A percentile compares a stretch with the other conserved stretches of the same genome.
Evolutionary conservation across 2,329 filamentous ascomycete species (phyloP).

Genomic region (Diaporthe sp.): DNA sequence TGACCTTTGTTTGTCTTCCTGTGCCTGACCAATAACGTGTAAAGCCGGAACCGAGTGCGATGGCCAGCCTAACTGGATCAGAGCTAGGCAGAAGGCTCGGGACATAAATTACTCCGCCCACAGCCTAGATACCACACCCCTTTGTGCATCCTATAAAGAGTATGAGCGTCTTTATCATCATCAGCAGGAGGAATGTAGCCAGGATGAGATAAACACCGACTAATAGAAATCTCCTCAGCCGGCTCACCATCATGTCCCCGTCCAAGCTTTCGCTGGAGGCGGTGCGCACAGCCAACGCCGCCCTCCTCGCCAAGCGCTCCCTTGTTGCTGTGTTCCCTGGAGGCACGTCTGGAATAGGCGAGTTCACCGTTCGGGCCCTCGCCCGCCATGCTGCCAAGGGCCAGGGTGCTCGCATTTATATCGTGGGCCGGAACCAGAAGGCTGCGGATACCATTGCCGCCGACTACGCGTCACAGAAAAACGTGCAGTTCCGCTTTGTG

Average conservation of each 20-base stretch:
- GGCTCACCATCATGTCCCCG: neutral
- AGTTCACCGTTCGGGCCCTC: neutral
- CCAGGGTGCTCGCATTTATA: neutral
- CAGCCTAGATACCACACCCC: neutral
- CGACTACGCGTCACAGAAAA: neutral
- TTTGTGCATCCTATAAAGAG: neutral
- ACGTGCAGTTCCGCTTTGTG: neutral
- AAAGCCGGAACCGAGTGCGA: neutral
- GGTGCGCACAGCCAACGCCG: neutral
- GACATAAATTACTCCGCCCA: neutral
- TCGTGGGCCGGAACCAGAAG: neutral
- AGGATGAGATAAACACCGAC: neutral
- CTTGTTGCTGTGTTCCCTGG: neutral
- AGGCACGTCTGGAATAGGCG: neutral
- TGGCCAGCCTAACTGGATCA: neutral
- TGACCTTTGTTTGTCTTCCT: neutral
- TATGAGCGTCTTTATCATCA: neutral
- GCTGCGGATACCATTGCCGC: neutral
- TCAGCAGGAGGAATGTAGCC: neutral
- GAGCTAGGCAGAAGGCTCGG: neutral
- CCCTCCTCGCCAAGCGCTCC: neutral
- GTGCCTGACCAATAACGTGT: neutral
- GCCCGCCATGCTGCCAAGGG: slow-evolving; percentile 2
- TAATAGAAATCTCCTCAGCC: neutral
- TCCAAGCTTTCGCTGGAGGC: slow-evolving; percentile 4